phyloP scores from a whole-genome alignment of 148 eudicot genomes.

The Euryodendron excelsum region DNA sequence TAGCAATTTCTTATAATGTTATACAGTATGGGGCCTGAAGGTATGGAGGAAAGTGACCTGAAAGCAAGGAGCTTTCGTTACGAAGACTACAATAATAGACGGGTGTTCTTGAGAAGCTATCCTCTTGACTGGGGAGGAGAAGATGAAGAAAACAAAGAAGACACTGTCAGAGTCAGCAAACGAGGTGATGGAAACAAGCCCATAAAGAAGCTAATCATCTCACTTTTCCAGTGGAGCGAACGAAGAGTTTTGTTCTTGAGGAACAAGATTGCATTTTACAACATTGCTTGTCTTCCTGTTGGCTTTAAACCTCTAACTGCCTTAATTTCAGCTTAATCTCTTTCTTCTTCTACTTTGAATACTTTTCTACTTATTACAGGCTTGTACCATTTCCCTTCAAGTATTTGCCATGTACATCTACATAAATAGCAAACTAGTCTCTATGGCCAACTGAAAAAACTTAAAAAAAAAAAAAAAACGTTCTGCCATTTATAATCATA shows the following conservation, averaged over 20 bases:
- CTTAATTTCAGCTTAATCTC: slow-evolving; percentile 6
- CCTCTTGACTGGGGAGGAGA: slow-evolving; percentile 36
- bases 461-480: too few relatives aligned
- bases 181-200: slow-evolving; percentile 11
- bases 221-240: slow-evolving; percentile 19
- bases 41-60: slow-evolving; percentile 15
- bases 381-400: too few relatives aligned
- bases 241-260: slow-evolving; percentile 5
- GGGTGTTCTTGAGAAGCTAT: slow-evolving; percentile 46
- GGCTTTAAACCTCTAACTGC: slow-evolving; percentile 10
- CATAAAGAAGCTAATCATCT: slow-evolving; percentile 16
- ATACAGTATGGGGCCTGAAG: neutral
- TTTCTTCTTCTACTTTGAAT: neutral
- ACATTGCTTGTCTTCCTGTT: slow-evolving; percentile 15
- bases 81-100: slow-evolving; percentile 44
- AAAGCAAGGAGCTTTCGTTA: slow-evolving; percentile 39
- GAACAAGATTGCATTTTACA: slow-evolving; percentile 13
- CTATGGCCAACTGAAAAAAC: too few relatives aligned
- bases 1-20: neutral
- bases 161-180: neutral
- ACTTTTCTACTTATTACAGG: neutral
- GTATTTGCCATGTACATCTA: neutral
- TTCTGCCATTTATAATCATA: too few relatives aligned
- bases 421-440: too few relatives aligned
- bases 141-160: neutral